phyloP scores from a whole-genome alignment of 2,329 filamentous ascomycete species.

The Coniochaeta hoffmannii region DNA sequence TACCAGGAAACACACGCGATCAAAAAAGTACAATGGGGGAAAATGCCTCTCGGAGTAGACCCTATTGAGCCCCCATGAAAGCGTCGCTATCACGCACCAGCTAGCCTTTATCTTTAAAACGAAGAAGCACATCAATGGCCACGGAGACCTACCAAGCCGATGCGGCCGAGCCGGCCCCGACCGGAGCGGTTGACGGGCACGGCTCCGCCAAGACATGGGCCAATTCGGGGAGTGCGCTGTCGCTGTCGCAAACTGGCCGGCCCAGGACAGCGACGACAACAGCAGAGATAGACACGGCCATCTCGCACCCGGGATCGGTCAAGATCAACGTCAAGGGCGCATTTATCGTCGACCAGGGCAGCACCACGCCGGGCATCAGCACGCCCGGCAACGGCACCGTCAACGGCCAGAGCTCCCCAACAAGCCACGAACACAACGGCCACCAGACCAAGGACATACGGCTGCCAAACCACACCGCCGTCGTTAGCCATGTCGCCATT shows the following conservation, averaged over 20 bases:
- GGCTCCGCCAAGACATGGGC: slow-evolving; percentile 2
- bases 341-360: slow-evolving; percentile 86
- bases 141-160: slow-evolving; percentile 9
- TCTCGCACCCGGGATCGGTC: slow-evolving; percentile 62
- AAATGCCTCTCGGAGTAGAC: neutral
- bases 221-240: slow-evolving; percentile 4
- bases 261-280: slow-evolving; percentile 33
- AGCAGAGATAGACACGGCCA: slow-evolving; percentile 52
- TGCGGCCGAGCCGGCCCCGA: neutral
- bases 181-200: neutral
- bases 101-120: neutral
- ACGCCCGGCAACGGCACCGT: neutral
- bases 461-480: slow-evolving; percentile 88
- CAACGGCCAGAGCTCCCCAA: slow-evolving; percentile 38
- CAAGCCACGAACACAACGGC: slow-evolving; percentile 49
- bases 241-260: slow-evolving; percentile 10
- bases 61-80: neutral
- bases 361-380: slow-evolving; percentile 33
- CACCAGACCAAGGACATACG: slow-evolving; percentile 85
- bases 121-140: neutral
- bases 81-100: neutral
- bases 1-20: slow-evolving; percentile 8
- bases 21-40: neutral
- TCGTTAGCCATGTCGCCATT: slow-evolving; percentile 94
- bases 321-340: slow-evolving; percentile 96